These are phyloP conservation scores for Syzygium aqueum DNA, from an alignment of 345 rosid genomes.

Conservation along the genomic window DNA sequence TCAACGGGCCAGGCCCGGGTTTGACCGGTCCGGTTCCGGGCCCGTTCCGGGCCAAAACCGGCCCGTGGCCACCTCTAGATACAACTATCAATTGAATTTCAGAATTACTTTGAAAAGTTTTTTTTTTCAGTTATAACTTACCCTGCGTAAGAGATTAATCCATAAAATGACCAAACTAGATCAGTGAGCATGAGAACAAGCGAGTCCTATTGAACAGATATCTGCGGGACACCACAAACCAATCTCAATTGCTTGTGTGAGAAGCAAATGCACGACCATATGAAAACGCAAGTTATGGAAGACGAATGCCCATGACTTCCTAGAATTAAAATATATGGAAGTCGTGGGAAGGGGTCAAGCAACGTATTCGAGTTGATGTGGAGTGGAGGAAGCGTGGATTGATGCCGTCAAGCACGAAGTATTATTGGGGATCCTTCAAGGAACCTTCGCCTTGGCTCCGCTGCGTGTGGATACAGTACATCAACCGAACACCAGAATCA, in stretches of 20 bases:
- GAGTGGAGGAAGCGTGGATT: not conserved
- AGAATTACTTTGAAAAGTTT: no score
- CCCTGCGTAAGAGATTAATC: not conserved
- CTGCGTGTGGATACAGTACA: not conserved
- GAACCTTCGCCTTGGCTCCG: not conserved
- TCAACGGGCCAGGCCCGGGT: no score
- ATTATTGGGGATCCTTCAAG: not conserved
- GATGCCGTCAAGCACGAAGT: not conserved
- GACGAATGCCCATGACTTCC: accelerated
- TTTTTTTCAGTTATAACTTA: no score
- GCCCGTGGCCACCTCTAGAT: no score
- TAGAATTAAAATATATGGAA: not conserved
- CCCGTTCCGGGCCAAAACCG: no score
- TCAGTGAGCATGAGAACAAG: not conserved
- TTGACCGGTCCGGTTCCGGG: no score
- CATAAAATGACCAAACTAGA: not conserved
- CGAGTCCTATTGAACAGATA: not conserved
- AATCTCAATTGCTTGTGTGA: not conserved
- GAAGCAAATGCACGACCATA: not conserved
- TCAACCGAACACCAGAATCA: not conserved
- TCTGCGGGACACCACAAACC: not conserved
- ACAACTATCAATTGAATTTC: no score
- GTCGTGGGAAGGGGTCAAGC: not conserved
- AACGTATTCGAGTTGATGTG: not conserved
- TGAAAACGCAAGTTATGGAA: not conserved